Conservation (phyloP, 331 rosid species). For the Telfairia occidentalis region DNA sequence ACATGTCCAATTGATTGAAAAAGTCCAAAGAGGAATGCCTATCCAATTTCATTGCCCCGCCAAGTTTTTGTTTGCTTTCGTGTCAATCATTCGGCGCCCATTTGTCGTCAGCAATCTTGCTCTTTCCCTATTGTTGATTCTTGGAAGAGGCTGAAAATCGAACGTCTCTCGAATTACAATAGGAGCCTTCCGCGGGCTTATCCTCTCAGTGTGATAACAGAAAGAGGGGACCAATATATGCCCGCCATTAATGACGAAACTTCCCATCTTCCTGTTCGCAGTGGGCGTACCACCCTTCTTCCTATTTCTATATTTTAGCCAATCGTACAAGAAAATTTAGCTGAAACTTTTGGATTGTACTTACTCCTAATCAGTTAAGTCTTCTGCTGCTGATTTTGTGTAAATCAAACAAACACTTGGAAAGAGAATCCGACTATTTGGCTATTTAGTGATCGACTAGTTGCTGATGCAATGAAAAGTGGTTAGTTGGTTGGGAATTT, state of each 20-base stretch:
- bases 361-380: not conserved
- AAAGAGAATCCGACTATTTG: not conserved
- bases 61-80: not conserved
- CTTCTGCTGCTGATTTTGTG: not conserved
- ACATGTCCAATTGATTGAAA: not conserved
- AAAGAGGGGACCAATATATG: conserved; percentile 4
- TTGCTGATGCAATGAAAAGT: not conserved
- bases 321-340: not conserved
- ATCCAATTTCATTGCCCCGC: not conserved
- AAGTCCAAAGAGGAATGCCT: not conserved
- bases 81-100: not conserved
- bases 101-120: not conserved
- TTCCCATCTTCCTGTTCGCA: not conserved
- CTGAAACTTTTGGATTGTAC: not conserved
- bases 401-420: not conserved
- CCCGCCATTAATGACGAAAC: not conserved
- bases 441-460: not conserved
- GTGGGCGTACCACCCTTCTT: not conserved
- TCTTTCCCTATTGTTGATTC: not conserved
- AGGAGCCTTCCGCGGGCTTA: not conserved
- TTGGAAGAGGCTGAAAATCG: not conserved
- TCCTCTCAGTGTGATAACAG: not conserved
- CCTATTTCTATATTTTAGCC: not conserved
- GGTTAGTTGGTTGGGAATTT: not conserved
- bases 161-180: not conserved